Percentiles rank a stretch among this genome's conserved stretches.
These are phyloP conservation scores for Phytophthora sp. DNA, from an alignment of 352 stramenopile species.

Conservation along the genomic window DNA sequence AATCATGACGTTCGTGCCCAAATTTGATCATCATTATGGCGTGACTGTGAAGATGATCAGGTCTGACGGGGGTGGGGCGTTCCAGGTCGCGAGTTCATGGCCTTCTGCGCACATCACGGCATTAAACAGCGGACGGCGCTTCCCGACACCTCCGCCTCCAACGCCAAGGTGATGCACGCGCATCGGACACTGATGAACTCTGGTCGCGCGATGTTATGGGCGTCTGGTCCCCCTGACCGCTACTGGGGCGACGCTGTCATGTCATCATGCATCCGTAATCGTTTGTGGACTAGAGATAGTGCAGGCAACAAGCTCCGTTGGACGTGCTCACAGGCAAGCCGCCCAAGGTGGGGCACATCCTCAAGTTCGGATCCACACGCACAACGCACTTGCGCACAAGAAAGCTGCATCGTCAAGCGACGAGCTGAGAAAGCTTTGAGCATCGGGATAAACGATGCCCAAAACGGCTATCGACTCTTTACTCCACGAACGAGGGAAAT, in stretches of 20 bases:
- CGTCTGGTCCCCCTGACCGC: neutral
- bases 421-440: neutral
- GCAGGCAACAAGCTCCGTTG: neutral
- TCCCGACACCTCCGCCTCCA: neutral
- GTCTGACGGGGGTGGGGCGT: conserved; percentile 1
- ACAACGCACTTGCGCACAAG: neutral
- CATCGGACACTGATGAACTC: conserved; percentile 6
- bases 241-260: neutral
- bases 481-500: neutral
- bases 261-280: conserved; percentile 1
- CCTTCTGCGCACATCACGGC: neutral
- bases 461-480: neutral
- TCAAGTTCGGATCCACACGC: neutral
- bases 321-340: neutral
- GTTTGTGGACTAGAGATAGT: neutral
- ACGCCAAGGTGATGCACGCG: neutral
- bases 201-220: neutral
- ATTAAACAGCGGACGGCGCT: neutral
- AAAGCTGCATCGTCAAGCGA: neutral
- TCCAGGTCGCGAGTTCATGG: neutral
- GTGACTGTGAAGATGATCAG: neutral
- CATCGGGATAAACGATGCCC: neutral
- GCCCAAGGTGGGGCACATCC: neutral
- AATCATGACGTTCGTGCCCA: neutral
- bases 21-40: neutral